These are phyloP conservation scores for Mucor sp. DNA, from an alignment of 371 early-diverging fungal genomes.

Conservation along the genomic window DNA sequence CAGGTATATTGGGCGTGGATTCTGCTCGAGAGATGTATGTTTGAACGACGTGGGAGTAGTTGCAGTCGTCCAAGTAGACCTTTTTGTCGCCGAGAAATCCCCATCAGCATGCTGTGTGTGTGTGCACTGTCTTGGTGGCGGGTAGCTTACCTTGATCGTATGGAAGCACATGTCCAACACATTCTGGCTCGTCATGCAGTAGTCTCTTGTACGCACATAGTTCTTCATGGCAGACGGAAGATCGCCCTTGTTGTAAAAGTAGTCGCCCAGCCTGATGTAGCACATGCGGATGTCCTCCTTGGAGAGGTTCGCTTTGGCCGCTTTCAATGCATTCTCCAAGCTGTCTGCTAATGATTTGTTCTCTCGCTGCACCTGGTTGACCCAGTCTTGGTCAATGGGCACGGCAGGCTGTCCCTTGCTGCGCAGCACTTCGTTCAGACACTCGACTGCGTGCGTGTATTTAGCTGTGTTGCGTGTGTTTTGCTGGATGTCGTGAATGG, in stretches of 20 bases:
- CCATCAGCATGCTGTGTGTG: no score
- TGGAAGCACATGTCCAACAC: conserved; percentile 80
- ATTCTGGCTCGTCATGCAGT: conserved; percentile 73
- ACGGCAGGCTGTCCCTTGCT: conserved; percentile 16
- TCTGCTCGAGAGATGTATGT: conserved; percentile 79
- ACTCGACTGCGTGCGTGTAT: conserved; percentile 50
- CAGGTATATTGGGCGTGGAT: conserved; percentile 64
- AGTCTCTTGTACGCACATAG: conserved; percentile 78
- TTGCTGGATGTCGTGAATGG: conserved; percentile 59
- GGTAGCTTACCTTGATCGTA: conserved; percentile 67
- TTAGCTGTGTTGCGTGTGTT: conserved; percentile 53
- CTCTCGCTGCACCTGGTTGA: conserved; percentile 49
- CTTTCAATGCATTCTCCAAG: conserved; percentile 75
- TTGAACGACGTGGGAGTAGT: conserved; percentile 66
- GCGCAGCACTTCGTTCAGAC: conserved; percentile 56
- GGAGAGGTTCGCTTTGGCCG: conserved; percentile 68
- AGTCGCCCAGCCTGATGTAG: conserved; percentile 75
- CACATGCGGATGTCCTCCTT: conserved; percentile 86
- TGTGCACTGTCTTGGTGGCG: no score
- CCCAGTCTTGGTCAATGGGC: conserved; percentile 54
- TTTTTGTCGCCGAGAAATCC: conserved; percentile 10
- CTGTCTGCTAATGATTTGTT: conserved; percentile 56
- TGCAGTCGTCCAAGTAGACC: conserved; percentile 69
- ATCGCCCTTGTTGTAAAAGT: conserved; percentile 73
- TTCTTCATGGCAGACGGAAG: conserved; percentile 64